phyloP scores from a whole-genome alignment of 139 green algal species.

The Coccomyxa sp. region DNA sequence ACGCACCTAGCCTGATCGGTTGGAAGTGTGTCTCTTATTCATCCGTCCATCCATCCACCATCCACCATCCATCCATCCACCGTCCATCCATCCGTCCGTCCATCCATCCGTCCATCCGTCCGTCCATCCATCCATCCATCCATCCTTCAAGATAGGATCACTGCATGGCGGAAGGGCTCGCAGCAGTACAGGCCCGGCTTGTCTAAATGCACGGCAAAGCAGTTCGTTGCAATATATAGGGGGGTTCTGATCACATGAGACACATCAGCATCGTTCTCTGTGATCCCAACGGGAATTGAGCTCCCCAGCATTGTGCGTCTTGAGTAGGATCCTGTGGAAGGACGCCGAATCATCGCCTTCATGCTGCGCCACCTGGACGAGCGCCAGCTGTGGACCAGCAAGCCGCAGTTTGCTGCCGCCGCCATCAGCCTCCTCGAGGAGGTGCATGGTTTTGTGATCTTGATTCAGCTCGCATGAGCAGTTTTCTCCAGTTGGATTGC shows the following conservation, averaged over 20 bases:
- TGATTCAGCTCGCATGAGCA: background rate
- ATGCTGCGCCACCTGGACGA: slow-evolving; percentile 37
- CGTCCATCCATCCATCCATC: too few relatives aligned
- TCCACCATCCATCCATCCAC: too few relatives aligned
- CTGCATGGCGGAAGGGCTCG: too few relatives aligned
- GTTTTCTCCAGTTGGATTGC: background rate
- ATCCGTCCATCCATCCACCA: too few relatives aligned
- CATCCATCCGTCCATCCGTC: too few relatives aligned
- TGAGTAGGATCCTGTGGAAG: slow-evolving; percentile 33
- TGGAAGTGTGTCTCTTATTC: too few relatives aligned
- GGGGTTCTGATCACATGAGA: background rate
- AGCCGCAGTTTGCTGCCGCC: slow-evolving; percentile 10
- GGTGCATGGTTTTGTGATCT: background rate
- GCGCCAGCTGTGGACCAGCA: slow-evolving; percentile 16
- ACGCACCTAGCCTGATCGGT: too few relatives aligned
- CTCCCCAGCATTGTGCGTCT: background rate
- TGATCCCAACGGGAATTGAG: background rate
- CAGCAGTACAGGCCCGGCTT: too few relatives aligned
- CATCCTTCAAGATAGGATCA: too few relatives aligned
- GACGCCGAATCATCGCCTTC: slow-evolving; percentile 31
- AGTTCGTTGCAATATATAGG: background rate
- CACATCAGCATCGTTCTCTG: background rate
- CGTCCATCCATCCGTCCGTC: too few relatives aligned
- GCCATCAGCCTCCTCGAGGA: slow-evolving; percentile 7
- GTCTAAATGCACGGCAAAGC: too few relatives aligned